A percentile compares a stretch with the other conserved stretches of the same genome.
Evolutionary conservation across 1,284 basidiomycete genomes (phyloP).

Genomic region (Dichomitus squalens): DNA sequence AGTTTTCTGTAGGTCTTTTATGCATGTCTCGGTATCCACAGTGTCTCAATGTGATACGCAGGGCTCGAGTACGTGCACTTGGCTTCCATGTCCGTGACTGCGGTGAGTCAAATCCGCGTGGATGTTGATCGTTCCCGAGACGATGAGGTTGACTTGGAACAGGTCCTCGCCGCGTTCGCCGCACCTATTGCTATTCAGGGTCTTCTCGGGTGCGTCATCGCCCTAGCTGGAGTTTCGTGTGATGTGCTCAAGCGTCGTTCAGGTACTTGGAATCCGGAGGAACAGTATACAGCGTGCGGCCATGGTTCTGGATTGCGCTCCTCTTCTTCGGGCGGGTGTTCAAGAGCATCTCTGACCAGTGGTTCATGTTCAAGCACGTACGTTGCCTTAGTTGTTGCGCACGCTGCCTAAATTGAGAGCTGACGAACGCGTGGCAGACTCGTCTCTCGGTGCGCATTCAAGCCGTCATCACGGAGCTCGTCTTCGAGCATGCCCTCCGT

Average conservation of each 20-base stretch:
- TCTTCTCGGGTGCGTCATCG: conserved; percentile 15
- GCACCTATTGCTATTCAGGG: conserved; percentile 49
- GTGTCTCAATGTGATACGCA: conserved; percentile 2
- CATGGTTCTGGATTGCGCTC: conserved; percentile 65
- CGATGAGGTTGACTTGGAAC: background rate
- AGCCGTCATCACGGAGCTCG: conserved; percentile 55
- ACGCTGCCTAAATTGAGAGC: conserved; percentile 24
- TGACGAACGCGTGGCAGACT: conserved; percentile 38
- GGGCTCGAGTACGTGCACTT: conserved; percentile 29
- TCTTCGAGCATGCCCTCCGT: conserved; percentile 60
- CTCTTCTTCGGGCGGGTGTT: conserved; percentile 61
- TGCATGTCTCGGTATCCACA: background rate
- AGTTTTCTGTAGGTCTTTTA: conserved; percentile 29
- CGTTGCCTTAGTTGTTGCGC: background rate
- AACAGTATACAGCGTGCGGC: conserved; percentile 40
- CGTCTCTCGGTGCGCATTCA: conserved; percentile 44
- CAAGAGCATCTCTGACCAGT: conserved; percentile 43
- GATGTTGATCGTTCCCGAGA: no score
- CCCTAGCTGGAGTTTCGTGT: background rate
- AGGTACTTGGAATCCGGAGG: conserved; percentile 49
- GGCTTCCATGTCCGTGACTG: conserved; percentile 21
- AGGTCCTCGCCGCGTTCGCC: conserved; percentile 36
- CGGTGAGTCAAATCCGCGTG: background rate
- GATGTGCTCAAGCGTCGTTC: background rate
- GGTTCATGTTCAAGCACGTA: conserved; percentile 36